Conservation (phyloP, 495 filamentous ascomycete species). For the Podospora pseudocomata region DNA sequence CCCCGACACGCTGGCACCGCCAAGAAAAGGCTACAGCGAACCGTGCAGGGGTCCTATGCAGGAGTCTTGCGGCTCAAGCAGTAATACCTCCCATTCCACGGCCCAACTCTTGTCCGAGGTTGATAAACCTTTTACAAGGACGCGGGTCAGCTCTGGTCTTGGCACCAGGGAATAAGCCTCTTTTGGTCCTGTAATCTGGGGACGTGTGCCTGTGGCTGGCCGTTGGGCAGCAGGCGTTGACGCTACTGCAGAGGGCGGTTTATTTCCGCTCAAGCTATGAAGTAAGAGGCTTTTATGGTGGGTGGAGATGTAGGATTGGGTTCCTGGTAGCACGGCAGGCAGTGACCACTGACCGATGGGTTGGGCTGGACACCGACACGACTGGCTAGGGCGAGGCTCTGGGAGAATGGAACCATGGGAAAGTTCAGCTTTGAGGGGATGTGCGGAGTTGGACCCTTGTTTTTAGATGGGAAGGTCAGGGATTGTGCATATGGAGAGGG, state of each 20-base stretch:
- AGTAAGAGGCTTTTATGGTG: not conserved
- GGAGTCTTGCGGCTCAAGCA: not conserved
- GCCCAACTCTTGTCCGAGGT: not conserved
- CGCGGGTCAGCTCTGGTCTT: not conserved
- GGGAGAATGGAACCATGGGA: not conserved
- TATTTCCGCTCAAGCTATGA: not conserved
- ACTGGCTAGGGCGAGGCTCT: not conserved
- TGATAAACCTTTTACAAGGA: not conserved
- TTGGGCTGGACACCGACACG: not conserved
- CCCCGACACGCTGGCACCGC: slow-evolving; percentile 2
- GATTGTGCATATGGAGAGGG: not conserved
- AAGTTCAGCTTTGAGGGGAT: not conserved
- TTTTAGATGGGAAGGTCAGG: not conserved
- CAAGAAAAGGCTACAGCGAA: not conserved
- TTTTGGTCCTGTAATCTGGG: not conserved
- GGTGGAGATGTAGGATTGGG: no score
- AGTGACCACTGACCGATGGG: not conserved
- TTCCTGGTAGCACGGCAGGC: not conserved
- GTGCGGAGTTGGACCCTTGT: not conserved
- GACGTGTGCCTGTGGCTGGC: not conserved
- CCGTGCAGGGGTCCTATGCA: not conserved
- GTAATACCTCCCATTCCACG: not conserved
- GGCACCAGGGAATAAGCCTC: not conserved
- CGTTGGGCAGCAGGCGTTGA: not conserved
- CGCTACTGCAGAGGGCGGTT: not conserved